Base-by-base conservation (phyloP, 108 stramenopile species). In the Chaetoceros tenuissimus region DNA sequence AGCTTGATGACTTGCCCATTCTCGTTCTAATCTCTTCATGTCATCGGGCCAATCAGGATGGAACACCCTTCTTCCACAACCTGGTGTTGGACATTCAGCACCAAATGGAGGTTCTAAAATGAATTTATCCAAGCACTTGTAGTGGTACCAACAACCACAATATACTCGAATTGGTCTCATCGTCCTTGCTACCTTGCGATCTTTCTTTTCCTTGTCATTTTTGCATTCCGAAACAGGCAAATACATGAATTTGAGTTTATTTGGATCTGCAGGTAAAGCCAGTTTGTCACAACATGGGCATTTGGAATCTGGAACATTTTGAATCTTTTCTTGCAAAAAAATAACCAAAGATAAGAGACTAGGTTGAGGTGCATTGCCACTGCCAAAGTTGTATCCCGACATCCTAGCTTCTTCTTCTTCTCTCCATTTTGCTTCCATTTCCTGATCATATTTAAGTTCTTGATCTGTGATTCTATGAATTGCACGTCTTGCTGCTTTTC, bases 31-130 rank as follows among this genome's bases (percentile, higher is more conserved):
- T 29, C 63, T 55, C 40, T 63, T 64, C 3, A 67, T 62, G 31
- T 77, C 66, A 21, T 56, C 63, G 1, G 75, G 75, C 66, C 70
- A 77, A 48, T 77, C 71, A 0, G 75, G 75, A 55, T 77, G 75
- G 45, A 68, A 71, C 1, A 77, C 70, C 17, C 66, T 31, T 24
- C 66, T 48, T 20, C 66, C 73, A 25, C 68, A 74, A 0, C 31
- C 57, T n/a, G 28, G 26, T 3, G 29, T 69, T 0, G 67, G 66
- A 51, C 75, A 77, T 25, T 53, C 62, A 1, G 57, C 49, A 2
- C 75, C 75, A 69, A 77, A 77, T 1, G 75, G 71, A 3, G 75
- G 75, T 31, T 77, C 75, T 8, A 67, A 69, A 59, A 77, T 60
- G 23, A 62, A 73, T 21, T 51, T 59, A 48, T 77, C 68, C 31